These are phyloP conservation scores for Camelina neglecta DNA, from an alignment of 345 rosid species.

Conservation along the genomic window DNA sequence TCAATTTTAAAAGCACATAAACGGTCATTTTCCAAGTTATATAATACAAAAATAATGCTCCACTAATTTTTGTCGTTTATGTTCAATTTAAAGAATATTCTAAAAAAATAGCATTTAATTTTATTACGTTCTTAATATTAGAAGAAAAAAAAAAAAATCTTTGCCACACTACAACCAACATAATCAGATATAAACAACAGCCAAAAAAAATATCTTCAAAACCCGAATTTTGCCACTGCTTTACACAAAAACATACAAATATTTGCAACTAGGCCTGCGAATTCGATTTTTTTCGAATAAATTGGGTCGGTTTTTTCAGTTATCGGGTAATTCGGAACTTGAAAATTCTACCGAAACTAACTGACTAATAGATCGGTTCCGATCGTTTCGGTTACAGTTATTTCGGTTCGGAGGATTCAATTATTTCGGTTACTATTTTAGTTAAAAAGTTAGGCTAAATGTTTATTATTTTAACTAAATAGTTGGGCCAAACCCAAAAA, in stretches of 20 bases:
- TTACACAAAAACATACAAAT: background rate
- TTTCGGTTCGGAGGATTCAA: too few relatives aligned
- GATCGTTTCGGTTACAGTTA: too few relatives aligned
- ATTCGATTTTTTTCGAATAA: too few relatives aligned
- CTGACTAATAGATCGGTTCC: too few relatives aligned
- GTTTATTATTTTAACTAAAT: too few relatives aligned
- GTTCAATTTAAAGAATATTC: slow-evolving; percentile 18
- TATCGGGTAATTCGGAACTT: too few relatives aligned
- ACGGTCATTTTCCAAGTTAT: slow-evolving; percentile 18
- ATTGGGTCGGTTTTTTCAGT: too few relatives aligned
- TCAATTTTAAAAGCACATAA: slow-evolving; percentile 15
- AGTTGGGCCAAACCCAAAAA: too few relatives aligned
- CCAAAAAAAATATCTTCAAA: background rate
- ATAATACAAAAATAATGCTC: slow-evolving; percentile 18
- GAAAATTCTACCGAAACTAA: too few relatives aligned
- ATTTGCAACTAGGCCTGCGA: background rate
- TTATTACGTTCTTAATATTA: background rate
- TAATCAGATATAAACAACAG: background rate
- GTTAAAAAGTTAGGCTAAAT: too few relatives aligned
- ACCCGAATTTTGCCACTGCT: background rate
- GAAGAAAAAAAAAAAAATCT: background rate
- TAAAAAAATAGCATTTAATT: background rate
- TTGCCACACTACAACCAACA: slow-evolving; percentile 2
- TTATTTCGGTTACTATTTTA: too few relatives aligned
- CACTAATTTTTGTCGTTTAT: slow-evolving; percentile 30